Percentiles rank a stretch among this genome's conserved stretches.
phyloP scores from a whole-genome alignment of 192 early-diverging fungal genomes.

The Dispira parvispora region DNA sequence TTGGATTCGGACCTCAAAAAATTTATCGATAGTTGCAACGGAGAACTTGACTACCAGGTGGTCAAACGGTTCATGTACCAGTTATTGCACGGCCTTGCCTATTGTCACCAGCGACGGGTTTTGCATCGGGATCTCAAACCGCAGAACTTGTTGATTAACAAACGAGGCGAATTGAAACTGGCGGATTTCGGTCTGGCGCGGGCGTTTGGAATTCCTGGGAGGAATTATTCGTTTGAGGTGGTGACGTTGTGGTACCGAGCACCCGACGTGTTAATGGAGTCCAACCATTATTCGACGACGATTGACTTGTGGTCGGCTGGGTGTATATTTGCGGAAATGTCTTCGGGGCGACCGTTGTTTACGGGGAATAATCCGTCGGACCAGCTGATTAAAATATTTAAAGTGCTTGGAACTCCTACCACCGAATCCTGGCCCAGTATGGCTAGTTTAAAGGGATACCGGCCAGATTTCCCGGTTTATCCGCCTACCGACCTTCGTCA shows the following conservation, averaged over 20 bases:
- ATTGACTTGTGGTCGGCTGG: conserved; percentile 82
- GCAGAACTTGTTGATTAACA: conserved; percentile 89
- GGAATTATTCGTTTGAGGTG: conserved; percentile 74
- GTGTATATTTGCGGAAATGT: conserved; percentile 83
- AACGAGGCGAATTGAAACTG: conserved; percentile 67
- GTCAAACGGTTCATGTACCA: conserved; percentile 98
- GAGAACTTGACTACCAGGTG: conserved; percentile 57
- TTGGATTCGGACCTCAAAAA: conserved; percentile 98
- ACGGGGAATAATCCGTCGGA: conserved; percentile 76
- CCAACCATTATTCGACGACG: conserved; percentile 70
- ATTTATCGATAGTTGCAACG: conserved; percentile 80
- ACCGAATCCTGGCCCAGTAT: conserved; percentile 63
- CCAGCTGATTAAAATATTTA: conserved; percentile 84
- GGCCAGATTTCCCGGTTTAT: conserved; percentile 62
- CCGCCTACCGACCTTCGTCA: conserved; percentile 44
- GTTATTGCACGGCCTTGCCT: conserved; percentile 89
- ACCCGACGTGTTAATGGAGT: conserved; percentile 77
- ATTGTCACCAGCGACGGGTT: conserved; percentile 91
- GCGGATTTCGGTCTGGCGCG: conserved; percentile 94
- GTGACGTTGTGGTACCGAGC: conserved; percentile 81
- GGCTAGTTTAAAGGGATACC: conserved; percentile 78
- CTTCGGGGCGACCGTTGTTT: conserved; percentile 77
- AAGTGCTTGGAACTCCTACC: conserved; percentile 68
- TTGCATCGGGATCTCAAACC: conserved; percentile 87
- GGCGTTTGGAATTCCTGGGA: conserved; percentile 90